phyloP scores from a whole-genome alignment of 495 filamentous ascomycete species.

The Opeltia flavorubescens region DNA sequence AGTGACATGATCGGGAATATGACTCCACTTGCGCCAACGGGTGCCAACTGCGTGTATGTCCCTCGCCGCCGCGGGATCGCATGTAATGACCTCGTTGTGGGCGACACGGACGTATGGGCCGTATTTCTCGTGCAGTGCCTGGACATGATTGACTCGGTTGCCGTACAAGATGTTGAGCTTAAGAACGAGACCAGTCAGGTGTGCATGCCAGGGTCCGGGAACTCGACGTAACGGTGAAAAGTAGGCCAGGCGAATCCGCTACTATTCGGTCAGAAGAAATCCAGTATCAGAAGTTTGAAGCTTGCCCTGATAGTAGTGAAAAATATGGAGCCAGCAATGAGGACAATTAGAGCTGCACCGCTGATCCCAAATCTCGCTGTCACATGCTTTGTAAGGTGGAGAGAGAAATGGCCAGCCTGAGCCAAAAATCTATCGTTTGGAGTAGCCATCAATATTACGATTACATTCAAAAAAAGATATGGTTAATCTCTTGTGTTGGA shows the following conservation, averaged over 20 bases:
- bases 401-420: no score
- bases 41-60: neutral
- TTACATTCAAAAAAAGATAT: no score
- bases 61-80: neutral
- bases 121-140: neutral
- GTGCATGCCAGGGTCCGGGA: neutral
- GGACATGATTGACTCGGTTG: neutral
- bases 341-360: no score
- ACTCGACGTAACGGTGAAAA: neutral
- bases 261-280: no score
- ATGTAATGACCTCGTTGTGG: neutral
- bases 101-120: neutral
- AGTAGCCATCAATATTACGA: no score
- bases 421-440: no score
- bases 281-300: no score
- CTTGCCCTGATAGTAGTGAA: no score
- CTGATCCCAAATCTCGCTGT: no score
- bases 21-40: neutral
- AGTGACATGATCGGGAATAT: neutral
- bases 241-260: slow-evolving; percentile 15
- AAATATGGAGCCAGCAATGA: no score
- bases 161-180: neutral
- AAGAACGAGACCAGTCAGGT: neutral
- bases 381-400: no score
- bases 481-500: no score